A percentile compares a stretch with the other conserved stretches of the same genome.
Evolutionary conservation across 108 stramenopile genomes (phyloP).

Genomic region (Nitzschia sp.): DNA sequence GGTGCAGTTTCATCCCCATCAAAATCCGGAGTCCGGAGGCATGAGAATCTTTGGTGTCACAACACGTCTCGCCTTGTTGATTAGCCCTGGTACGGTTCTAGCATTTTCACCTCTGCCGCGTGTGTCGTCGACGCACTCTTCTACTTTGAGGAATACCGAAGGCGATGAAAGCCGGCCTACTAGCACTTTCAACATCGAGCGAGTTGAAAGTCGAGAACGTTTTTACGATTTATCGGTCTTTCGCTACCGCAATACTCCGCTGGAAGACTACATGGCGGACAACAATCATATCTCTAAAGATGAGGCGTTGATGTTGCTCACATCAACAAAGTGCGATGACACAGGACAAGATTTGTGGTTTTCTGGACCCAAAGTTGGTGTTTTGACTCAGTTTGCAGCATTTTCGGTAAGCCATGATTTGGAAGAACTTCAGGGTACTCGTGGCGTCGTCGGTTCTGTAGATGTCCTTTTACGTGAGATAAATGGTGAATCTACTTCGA

Average conservation of each 20-base stretch:
- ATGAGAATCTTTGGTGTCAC: no score
- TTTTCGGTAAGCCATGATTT: not conserved
- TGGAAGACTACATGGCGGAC: not conserved
- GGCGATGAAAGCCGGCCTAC: no score
- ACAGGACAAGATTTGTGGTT: not conserved
- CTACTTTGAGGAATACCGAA: no score
- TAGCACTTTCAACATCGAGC: no score
- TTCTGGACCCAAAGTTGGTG: not conserved
- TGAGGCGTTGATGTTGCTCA: not conserved
- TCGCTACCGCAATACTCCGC: not conserved
- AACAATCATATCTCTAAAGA: not conserved
- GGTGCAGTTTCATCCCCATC: no score
- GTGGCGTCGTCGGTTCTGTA: not conserved
- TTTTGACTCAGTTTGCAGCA: not conserved
- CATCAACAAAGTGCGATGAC: not conserved
- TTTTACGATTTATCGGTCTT: not conserved
- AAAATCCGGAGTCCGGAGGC: no score
- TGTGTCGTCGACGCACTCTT: no score
- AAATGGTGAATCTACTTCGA: no score
- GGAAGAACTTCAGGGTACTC: not conserved
- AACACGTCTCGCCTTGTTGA: no score
- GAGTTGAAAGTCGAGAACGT: not conserved
- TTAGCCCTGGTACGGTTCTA: no score
- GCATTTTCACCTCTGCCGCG: no score
- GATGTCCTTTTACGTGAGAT: not conserved